Base-by-base conservation (phyloP, 306 rosid species). In the Echinosophora koreensis region DNA sequence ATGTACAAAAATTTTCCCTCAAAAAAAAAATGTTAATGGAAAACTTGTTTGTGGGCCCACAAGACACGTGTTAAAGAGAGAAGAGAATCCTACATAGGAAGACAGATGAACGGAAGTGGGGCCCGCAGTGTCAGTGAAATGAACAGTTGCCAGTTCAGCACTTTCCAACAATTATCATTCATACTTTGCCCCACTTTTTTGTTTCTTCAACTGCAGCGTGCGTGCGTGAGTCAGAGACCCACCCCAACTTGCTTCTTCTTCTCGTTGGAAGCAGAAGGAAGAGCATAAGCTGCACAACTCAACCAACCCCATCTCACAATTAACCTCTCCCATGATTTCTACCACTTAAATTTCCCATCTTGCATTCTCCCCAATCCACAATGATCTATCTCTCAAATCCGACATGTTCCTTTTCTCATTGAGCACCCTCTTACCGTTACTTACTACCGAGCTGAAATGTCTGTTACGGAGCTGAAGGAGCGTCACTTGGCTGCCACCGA, bases 391-490 rank as follows among this genome's bases (percentile, higher is more conserved):
- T 61, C 57, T 59, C 52, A 8, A 66, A 64, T 42, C 37, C 10
- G 34, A 5, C 47, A 11, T 16, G 42, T 28, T n/a, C 39, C 22
- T 22, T 22, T 22, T 22, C 22, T 22, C 22, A 22, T 35, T 35
- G 39, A 74, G 8, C 37, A 0, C 7, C 6, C 15, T 0, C 3
- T 68, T 5, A 30, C 32, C 2, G 32, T 30, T 30, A 30, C 3
- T 30, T 30, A 30, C 3, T 30, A 37, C 11, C 32, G 61, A 66
- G 73, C 46, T 42, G 62, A 73, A 80, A 93, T 93, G 97, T 88
- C 96, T 32, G 93, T 88, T 61, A 77, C 89, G 46, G 96, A 93
- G 83, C 87, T 93, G 22, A 93, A 90, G 42, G 96, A 93, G 79
- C 89, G 94, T 80, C 97, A 87, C 85, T 85, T 70, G 63, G 79